Percentiles rank a stretch among this genome's conserved stretches.
Conservation (phyloP, 1,139 yeast species). For the Yamadazyma conglobata region DNA sequence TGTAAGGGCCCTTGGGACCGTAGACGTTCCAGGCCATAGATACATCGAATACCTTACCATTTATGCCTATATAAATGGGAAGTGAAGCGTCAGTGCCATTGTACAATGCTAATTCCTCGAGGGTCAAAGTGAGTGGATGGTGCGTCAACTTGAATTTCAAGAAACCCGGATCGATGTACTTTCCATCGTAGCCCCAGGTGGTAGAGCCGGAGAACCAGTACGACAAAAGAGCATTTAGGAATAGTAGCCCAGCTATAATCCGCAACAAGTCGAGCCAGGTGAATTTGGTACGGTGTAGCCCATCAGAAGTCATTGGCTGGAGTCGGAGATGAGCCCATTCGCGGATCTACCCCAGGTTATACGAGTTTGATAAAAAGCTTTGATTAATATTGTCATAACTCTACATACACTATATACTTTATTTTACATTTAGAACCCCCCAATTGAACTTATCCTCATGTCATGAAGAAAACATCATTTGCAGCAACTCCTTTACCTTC, state of each 20-base stretch:
- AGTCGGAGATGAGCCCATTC: no score
- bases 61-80: conserved; percentile 65
- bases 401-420: no score
- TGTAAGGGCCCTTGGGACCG: conserved; percentile 65
- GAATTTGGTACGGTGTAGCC: no score
- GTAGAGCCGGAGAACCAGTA: conserved; percentile 48
- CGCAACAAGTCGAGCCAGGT: conserved; percentile 40
- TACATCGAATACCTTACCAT: conserved; percentile 73
- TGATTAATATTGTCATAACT: no score
- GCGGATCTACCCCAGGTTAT: background rate
- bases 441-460: no score
- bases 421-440: no score
- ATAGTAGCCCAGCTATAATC: conserved; percentile 44
- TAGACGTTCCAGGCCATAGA: conserved; percentile 50
- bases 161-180: conserved; percentile 46
- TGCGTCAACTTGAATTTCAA: conserved; percentile 23
- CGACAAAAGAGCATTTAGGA: conserved; percentile 47
- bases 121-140: conserved; percentile 32
- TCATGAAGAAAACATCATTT: conserved; percentile 32
- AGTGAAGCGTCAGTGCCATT: conserved; percentile 47
- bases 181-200: conserved; percentile 56
- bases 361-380: no score
- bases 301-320: no score
- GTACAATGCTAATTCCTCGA: conserved; percentile 46
- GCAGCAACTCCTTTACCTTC: conserved; percentile 22